These are phyloP conservation scores for Monascus purpureus DNA, from an alignment of 495 filamentous ascomycete genomes.

Conservation along the genomic window DNA sequence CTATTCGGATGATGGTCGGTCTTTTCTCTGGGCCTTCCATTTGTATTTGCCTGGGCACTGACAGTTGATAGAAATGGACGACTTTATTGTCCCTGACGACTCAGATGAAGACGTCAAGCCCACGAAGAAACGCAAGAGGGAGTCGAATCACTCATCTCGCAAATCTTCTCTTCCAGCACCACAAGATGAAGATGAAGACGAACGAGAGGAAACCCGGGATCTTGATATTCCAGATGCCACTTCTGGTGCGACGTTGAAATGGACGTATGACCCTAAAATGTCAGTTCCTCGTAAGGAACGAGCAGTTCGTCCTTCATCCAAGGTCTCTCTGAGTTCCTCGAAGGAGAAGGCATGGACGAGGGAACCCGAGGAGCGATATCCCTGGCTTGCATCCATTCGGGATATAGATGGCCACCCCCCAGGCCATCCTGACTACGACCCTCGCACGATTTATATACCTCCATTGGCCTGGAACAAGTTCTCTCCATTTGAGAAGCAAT, in stretches of 20 bases:
- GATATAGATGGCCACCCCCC: constrained; percentile 72
- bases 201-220: constrained; percentile 30
- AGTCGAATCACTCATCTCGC: constrained; percentile 31
- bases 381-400: constrained; percentile 73
- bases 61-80: constrained; percentile 66
- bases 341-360: constrained; percentile 67
- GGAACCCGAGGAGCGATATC: constrained; percentile 70
- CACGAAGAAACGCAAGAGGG: constrained; percentile 60
- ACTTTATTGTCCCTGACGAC: constrained; percentile 73
- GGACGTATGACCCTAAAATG: constrained; percentile 75
- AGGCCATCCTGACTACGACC: constrained; percentile 82
- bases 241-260: constrained; percentile 66
- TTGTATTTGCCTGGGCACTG: constrained; percentile 1
- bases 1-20: constrained; percentile 48
- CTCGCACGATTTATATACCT: constrained; percentile 81
- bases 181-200: constrained; percentile 15
- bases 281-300: constrained; percentile 45
- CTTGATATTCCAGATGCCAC: constrained; percentile 35
- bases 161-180: constrained; percentile 42
- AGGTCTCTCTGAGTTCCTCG: constrained; percentile 33
- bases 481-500: constrained; percentile 92
- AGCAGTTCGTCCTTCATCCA: constrained; percentile 17
- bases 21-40: constrained; percentile 9
- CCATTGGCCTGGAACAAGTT: constrained; percentile 62
- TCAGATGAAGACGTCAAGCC: constrained; percentile 57